Percentiles rank a stretch among this genome's conserved stretches.
phyloP scores from a whole-genome alignment of 208 protist genomes.

The Leishmania turanica region DNA sequence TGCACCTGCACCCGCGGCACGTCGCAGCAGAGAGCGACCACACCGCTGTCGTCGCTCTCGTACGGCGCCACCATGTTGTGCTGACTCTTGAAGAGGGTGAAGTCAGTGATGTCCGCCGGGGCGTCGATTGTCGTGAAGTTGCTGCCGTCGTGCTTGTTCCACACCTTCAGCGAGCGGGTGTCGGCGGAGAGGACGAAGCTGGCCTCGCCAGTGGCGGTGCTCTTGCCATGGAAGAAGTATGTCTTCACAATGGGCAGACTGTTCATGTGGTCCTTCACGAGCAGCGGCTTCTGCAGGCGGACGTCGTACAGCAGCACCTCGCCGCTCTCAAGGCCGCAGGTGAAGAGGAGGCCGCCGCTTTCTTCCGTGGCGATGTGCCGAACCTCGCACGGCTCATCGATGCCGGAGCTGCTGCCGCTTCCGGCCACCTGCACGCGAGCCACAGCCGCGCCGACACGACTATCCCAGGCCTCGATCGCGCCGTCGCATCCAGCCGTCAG shows the following conservation, averaged over 20 bases:
- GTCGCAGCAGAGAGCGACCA: constrained; percentile 93
- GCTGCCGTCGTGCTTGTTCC: constrained; percentile 86
- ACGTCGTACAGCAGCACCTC: constrained; percentile 90
- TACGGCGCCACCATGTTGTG: constrained; percentile 84
- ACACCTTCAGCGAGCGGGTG: constrained; percentile 93
- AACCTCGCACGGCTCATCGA: constrained; percentile 47
- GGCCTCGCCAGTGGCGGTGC: constrained; percentile 74
- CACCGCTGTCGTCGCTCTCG: constrained; percentile 83
- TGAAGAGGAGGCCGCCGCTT: constrained; percentile 77
- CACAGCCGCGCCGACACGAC: constrained; percentile 47
- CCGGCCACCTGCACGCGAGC: constrained; percentile 56
- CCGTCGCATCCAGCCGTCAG: constrained; percentile 77
- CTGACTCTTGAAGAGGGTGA: constrained; percentile 79
- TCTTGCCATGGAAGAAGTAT: constrained; percentile 89
- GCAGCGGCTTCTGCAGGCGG: constrained; percentile 79
- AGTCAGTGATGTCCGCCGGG: constrained; percentile 85
- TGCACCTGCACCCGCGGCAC: constrained; percentile 92
- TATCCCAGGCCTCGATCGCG: constrained; percentile 83
- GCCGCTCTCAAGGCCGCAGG: constrained; percentile 77
- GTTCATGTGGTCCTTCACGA: constrained; percentile 97
- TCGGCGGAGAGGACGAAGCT: constrained; percentile 88
- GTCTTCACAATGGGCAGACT: constrained; percentile 93
- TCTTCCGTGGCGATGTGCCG: constrained; percentile 75
- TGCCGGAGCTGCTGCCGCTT: constrained; percentile 35
- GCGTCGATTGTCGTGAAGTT: constrained; percentile 91